Evolutionary conservation across 139 green algal genomes (phyloP).

Genomic region (Chlorella sp.): DNA sequence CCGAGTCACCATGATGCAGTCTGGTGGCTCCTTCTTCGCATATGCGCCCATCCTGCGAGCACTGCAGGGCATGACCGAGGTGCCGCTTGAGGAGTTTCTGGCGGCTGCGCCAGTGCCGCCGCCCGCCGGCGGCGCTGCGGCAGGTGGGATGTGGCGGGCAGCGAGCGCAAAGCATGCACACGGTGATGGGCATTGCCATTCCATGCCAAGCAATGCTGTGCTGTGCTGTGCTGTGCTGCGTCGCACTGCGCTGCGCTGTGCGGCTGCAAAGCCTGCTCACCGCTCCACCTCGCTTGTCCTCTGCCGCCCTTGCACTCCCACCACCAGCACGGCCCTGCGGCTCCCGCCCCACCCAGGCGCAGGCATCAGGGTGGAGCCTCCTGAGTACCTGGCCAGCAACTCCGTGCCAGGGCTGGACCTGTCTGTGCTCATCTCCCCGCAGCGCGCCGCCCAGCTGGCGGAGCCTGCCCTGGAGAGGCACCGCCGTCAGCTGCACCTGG

Average conservation of each 20-base stretch:
- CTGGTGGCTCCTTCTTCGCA: slow-evolving; percentile 72
- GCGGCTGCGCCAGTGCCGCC: too few relatives aligned
- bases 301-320: too few relatives aligned
- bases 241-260: neutral
- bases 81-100: slow-evolving; percentile 48
- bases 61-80: slow-evolving; percentile 51
- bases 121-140: too few relatives aligned
- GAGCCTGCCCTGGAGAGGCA: too few relatives aligned
- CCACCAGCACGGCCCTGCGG: too few relatives aligned
- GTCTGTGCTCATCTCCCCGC: neutral
- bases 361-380: neutral
- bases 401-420: neutral
- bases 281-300: too few relatives aligned
- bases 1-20: slow-evolving; percentile 51
- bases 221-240: neutral
- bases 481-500: neutral
- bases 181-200: neutral
- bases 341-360: too few relatives aligned
- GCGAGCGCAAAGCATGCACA: neutral
- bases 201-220: neutral
- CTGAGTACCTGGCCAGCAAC: neutral
- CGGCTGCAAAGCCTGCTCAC: neutral
- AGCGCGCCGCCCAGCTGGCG: neutral
- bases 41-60: slow-evolving; percentile 78
- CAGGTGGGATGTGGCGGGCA: too few relatives aligned